phyloP scores from a whole-genome alignment of 2,329 filamentous ascomycete species.

The Tolypocladium album region DNA sequence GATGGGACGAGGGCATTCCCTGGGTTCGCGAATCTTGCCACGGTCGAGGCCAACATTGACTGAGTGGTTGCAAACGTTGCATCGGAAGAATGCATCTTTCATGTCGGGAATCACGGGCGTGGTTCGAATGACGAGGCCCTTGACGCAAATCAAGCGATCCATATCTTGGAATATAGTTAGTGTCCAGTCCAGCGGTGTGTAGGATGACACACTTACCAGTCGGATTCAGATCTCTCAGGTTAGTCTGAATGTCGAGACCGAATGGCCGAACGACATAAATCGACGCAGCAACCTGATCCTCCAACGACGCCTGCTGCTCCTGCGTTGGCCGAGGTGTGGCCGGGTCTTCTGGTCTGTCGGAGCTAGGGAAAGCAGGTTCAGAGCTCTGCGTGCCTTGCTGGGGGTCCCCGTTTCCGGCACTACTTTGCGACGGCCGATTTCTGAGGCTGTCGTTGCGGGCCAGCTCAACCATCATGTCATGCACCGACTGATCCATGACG shows the following conservation, averaged over 20 bases:
- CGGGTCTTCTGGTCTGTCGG: constrained; percentile 51
- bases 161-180: constrained; percentile 48
- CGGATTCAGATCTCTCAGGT: constrained; percentile 89
- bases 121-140: constrained; percentile 89
- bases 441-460: constrained; percentile 70
- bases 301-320: constrained; percentile 47
- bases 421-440: constrained; percentile 51
- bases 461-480: constrained; percentile 86
- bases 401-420: constrained; percentile 32
- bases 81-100: constrained; percentile 98
- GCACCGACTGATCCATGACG: constrained; percentile 88
- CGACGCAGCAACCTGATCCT: constrained; percentile 69
- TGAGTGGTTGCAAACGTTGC: constrained; percentile 84
- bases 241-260: constrained; percentile 76
- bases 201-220: constrained; percentile 40
- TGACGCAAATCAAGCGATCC: constrained; percentile 91
- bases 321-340: constrained; percentile 28
- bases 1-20: constrained; percentile 69
- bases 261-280: constrained; percentile 84
- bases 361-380: constrained; percentile 67
- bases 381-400: constrained; percentile 51
- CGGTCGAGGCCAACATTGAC: constrained; percentile 86
- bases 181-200: not conserved
- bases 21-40: constrained; percentile 92
- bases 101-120: constrained; percentile 97